A percentile compares a stretch with the other conserved stretches of the same genome.
Evolutionary conservation across 2,329 filamentous ascomycete species (phyloP).

Genomic region (Fusarium sarcochroum): DNA sequence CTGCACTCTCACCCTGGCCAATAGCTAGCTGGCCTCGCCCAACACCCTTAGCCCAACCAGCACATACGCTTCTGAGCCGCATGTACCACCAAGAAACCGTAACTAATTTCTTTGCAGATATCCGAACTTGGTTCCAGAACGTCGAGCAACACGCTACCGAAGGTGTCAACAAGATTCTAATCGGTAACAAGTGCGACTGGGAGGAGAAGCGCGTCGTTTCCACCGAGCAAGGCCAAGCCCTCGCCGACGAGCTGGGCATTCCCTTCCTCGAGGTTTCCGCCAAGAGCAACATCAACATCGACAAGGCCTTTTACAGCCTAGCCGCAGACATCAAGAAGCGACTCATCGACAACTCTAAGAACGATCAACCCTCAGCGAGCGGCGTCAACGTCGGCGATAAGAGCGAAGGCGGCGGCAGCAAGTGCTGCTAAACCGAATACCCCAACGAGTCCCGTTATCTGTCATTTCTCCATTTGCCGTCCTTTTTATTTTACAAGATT

Average conservation of each 20-base stretch:
- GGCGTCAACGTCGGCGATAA: constrained; percentile 80
- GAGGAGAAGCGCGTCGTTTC: constrained; percentile 97
- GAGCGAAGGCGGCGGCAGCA: constrained; percentile 70
- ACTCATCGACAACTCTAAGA: constrained; percentile 91
- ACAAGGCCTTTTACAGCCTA: constrained; percentile 97
- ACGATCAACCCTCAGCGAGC: constrained; percentile 71
- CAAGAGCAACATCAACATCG: constrained; percentile 99
- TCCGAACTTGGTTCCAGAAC: constrained; percentile 99
- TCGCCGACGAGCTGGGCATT: constrained; percentile 96
- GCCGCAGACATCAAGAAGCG: constrained; percentile 98
- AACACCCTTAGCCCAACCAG: constrained; percentile 14
- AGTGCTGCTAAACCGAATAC: constrained; percentile 77
- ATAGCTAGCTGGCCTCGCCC: constrained; percentile 1
- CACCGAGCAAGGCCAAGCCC: constrained; percentile 90
- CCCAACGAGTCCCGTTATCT: constrained; percentile 34
- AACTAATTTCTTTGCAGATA: constrained; percentile 72
- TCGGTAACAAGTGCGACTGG: constrained; percentile 99
- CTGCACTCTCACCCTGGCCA: neutral
- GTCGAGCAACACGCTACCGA: constrained; percentile 98
- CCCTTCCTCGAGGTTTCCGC: constrained; percentile 98
- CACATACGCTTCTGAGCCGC: constrained; percentile 9
- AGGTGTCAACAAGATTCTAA: constrained; percentile 99
- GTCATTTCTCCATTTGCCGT: constrained; percentile 43
- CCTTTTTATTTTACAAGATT: constrained; percentile 46
- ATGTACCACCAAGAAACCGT: constrained; percentile 27